Percentiles rank a stretch among this genome's conserved stretches.
Conservation (phyloP, 176 grass and related monocot genomes). For the Melocanna baccifera region DNA sequence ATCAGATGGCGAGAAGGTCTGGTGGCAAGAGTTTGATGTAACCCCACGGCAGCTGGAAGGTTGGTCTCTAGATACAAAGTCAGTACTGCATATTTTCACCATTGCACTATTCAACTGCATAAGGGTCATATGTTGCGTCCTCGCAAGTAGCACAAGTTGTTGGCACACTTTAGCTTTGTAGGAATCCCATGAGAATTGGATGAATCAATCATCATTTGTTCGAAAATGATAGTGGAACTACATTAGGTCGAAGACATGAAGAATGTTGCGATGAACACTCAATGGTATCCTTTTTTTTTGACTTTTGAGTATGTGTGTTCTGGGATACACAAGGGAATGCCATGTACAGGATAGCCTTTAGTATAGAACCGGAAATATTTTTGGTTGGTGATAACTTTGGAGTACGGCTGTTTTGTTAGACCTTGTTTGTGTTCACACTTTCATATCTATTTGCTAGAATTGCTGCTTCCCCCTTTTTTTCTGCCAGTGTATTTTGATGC, state of each 20-base stretch:
- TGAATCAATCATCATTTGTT: not conserved
- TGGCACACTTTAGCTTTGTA: slow-evolving; percentile 1
- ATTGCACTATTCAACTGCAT: slow-evolving; percentile 18
- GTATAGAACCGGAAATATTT: not conserved
- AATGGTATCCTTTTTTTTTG: not conserved
- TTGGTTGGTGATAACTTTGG: not conserved
- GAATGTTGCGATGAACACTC: not conserved
- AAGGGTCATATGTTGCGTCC: not conserved
- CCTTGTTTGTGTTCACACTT: not conserved
- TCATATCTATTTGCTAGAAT: not conserved
- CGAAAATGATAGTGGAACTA: slow-evolving; percentile 16
- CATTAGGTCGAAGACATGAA: not conserved
- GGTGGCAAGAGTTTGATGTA: slow-evolving; percentile 99
- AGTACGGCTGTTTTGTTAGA: not conserved
- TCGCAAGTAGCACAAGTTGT: not conserved
- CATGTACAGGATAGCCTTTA: not conserved
- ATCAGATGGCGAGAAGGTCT: slow-evolving; percentile 87
- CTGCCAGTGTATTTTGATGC: not conserved
- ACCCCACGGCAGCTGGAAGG: slow-evolving; percentile 92
- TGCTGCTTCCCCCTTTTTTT: not conserved
- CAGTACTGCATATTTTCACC: slow-evolving; percentile 6
- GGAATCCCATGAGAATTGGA: not conserved
- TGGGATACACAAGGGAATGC: not conserved
- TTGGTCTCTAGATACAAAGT: slow-evolving; percentile 51
- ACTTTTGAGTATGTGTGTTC: not conserved